Conservation (phyloP, 2,329 filamentous ascomycete genomes). For the Xylaria sp. region DNA sequence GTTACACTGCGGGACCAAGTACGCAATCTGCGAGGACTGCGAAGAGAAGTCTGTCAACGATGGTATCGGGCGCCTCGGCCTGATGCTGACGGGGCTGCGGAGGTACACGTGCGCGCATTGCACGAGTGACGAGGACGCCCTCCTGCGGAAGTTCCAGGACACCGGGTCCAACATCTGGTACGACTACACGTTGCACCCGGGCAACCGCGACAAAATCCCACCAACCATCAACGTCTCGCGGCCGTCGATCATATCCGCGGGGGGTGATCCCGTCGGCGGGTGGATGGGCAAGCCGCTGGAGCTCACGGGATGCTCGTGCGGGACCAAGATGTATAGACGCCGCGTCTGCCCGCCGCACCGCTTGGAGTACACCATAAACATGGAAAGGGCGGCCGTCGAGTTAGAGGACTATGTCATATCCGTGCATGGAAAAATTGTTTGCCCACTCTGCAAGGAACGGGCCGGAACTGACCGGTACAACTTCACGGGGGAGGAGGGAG, state of each 20-base stretch:
- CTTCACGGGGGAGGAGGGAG: neutral
- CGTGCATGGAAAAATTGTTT: constrained; percentile 12
- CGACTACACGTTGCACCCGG: no score
- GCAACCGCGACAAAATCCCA: neutral
- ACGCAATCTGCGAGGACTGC: constrained; percentile 11
- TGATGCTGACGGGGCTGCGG: constrained; percentile 7
- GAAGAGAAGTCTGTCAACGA: neutral
- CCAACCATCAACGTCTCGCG: neutral
- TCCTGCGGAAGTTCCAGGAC: neutral
- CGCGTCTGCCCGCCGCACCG: constrained; percentile 19
- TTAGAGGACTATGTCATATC: constrained; percentile 4
- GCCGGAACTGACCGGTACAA: constrained; percentile 1
- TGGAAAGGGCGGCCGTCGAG: neutral
- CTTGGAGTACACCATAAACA: constrained; percentile 9
- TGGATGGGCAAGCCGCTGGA: neutral
- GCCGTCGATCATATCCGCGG: neutral
- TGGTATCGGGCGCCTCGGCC: no score
- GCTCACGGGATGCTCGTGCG: constrained; percentile 15
- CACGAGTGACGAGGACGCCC: neutral
- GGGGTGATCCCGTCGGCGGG: constrained; percentile 1
- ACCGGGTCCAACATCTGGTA: constrained; percentile 5
- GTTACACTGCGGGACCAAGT: neutral
- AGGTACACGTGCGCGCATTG: constrained; percentile 8
- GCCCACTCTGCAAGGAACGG: constrained; percentile 1
- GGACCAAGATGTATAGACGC: constrained; percentile 7